These are phyloP conservation scores for Chaetomiaceae sp. DNA, from an alignment of 2,329 filamentous ascomycete genomes.

Conservation along the genomic window DNA sequence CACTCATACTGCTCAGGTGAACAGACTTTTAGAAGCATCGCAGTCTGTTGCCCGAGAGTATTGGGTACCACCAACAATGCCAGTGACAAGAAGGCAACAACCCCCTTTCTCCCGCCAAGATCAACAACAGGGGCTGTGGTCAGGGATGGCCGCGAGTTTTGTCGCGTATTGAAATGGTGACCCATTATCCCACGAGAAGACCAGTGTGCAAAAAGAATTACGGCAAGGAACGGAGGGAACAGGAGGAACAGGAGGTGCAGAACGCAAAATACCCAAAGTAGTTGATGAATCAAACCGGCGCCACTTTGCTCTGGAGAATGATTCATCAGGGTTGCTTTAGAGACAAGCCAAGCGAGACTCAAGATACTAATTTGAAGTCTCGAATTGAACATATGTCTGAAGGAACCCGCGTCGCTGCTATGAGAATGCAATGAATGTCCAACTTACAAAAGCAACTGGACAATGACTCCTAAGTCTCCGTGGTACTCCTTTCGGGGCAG, in stretches of 20 bases:
- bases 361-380: no score
- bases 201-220: no score
- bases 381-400: no score
- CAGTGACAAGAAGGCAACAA: not conserved
- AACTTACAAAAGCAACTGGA: not conserved
- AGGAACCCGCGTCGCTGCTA: no score
- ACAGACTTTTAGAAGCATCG: no score
- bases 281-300: no score
- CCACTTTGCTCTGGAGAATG: not conserved
- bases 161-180: not conserved
- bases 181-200: not conserved
- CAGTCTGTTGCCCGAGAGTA: no score
- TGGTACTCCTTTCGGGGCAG: not conserved
- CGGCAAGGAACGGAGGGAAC: not conserved
- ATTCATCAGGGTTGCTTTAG: not conserved
- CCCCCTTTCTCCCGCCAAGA: not conserved
- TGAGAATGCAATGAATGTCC: no score
- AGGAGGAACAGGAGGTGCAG: not conserved
- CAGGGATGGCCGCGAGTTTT: no score
- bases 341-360: not conserved
- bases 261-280: not conserved
- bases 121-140: not conserved
- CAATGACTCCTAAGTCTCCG: not conserved
- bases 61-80: no score
- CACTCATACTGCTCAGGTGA: no score